Evolutionary conservation across 805 yeast genomes (phyloP).

Genomic region (Ogataea trehalophila): DNA sequence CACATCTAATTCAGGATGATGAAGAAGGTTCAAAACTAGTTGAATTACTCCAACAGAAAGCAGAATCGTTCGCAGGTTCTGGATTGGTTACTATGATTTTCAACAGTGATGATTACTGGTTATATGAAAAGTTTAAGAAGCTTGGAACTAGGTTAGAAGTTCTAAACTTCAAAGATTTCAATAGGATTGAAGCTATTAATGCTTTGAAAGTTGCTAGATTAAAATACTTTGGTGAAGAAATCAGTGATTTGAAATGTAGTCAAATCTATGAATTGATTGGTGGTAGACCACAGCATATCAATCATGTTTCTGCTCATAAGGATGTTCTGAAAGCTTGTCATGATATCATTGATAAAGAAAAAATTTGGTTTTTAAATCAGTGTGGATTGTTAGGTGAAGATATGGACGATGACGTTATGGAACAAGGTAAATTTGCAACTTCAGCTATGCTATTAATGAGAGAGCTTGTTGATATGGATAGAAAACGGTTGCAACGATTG

Average conservation of each 20-base stretch:
- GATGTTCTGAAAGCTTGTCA: conserved; percentile 61
- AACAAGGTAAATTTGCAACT: conserved; percentile 68
- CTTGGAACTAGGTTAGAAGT: conserved; percentile 73
- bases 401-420: conserved; percentile 91
- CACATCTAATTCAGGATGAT: conserved; percentile 71
- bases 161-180: conserved; percentile 61
- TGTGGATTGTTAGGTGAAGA: conserved; percentile 71
- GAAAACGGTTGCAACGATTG: conserved; percentile 26
- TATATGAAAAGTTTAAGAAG: conserved; percentile 68
- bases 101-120: conserved; percentile 84
- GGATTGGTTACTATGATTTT: conserved; percentile 63
- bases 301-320: conserved; percentile 58
- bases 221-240: conserved; percentile 34
- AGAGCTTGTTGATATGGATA: conserved; percentile 67
- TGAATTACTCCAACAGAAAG: conserved; percentile 77
- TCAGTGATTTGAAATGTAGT: conserved; percentile 30
- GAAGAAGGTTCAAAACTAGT: conserved; percentile 68
- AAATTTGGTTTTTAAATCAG: conserved; percentile 81
- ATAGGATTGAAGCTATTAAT: conserved; percentile 47
- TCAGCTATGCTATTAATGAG: conserved; percentile 71
- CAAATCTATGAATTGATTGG: conserved; percentile 67
- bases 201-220: conserved; percentile 51
- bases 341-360: conserved; percentile 68
- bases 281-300: conserved; percentile 79
- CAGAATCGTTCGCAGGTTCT: conserved; percentile 71